phyloP scores from a whole-genome alignment of 805 yeast species.

The Candida incommunis region DNA sequence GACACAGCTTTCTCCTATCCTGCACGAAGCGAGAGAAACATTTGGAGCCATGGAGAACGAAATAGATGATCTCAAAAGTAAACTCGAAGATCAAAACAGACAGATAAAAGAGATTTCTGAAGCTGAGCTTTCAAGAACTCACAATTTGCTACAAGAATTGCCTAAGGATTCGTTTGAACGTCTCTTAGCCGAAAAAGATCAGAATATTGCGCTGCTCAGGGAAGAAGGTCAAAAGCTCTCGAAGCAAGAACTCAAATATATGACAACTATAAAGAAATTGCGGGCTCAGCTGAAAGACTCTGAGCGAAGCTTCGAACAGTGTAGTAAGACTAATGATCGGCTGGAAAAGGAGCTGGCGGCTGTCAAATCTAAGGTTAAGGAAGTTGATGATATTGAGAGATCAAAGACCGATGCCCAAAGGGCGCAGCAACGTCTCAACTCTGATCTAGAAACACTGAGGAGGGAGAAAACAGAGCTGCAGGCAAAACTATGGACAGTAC shows the following conservation, averaged over 20 bases:
- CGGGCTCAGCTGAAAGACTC: conserved; percentile 33
- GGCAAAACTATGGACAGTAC: conserved; percentile 6
- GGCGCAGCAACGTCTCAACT: conserved; percentile 6
- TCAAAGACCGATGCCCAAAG: conserved; percentile 10
- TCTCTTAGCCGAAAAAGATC: conserved; percentile 33
- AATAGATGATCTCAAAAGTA: background rate
- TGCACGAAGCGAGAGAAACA: background rate
- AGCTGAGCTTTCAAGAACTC: background rate
- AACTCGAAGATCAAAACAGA: background rate
- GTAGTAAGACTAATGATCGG: conserved; percentile 17
- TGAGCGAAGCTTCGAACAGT: conserved; percentile 16
- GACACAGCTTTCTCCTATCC: conserved; percentile 2
- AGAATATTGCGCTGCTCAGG: conserved; percentile 32
- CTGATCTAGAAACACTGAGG: conserved; percentile 5
- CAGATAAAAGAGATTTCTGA: conserved; percentile 1
- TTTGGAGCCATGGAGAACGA: conserved; percentile 8
- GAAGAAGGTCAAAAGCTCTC: conserved; percentile 63
- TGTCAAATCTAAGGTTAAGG: conserved; percentile 19
- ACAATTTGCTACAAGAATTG: background rate
- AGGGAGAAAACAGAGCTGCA: conserved; percentile 9
- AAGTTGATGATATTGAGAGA: conserved; percentile 10
- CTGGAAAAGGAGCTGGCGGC: conserved; percentile 26
- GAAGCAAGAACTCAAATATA: conserved; percentile 52
- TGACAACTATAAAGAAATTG: conserved; percentile 50
- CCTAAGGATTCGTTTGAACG: background rate